Evolutionary conservation across 2,329 filamentous ascomycete genomes (phyloP).

Genomic region (Claviceps fusiformis): DNA sequence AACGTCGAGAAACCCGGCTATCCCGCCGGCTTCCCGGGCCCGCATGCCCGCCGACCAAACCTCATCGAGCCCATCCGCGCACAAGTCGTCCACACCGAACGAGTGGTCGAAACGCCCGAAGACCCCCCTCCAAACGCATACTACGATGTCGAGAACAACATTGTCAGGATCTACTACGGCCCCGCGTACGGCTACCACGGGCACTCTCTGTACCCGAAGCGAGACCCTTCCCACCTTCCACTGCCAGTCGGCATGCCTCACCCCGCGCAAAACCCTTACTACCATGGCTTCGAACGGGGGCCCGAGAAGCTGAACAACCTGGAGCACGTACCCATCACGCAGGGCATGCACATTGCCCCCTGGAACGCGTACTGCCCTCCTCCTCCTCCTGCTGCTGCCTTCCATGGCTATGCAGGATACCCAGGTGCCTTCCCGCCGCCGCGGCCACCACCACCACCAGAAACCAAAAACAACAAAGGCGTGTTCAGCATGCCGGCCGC

Average conservation of each 20-base stretch:
- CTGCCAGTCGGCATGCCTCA: constrained; percentile 30
- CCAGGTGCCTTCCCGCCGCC: constrained; percentile 2
- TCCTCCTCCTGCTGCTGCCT: neutral
- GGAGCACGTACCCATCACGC: constrained; percentile 18
- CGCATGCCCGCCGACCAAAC: constrained; percentile 25
- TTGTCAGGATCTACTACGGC: constrained; percentile 45
- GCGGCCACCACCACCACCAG: neutral
- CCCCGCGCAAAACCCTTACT: constrained; percentile 29
- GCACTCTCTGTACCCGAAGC: constrained; percentile 30
- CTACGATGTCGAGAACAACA: constrained; percentile 36
- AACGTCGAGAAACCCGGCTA: constrained; percentile 12
- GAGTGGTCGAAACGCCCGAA: constrained; percentile 35
- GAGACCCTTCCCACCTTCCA: constrained; percentile 15
- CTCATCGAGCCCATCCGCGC: constrained; percentile 34
- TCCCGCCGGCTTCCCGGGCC: constrained; percentile 15
- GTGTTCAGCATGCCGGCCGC: constrained; percentile 8
- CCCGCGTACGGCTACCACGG: constrained; percentile 39
- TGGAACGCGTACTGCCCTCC: constrained; percentile 12
- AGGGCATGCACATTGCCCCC: constrained; percentile 13
- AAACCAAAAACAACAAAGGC: constrained; percentile 3
- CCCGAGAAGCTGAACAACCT: constrained; percentile 6
- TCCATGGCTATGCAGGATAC: constrained; percentile 8
- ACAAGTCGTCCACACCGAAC: constrained; percentile 40
- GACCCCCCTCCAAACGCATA: constrained; percentile 48
- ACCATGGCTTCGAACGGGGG: constrained; percentile 21